phyloP scores from a whole-genome alignment of 495 filamentous ascomycete genomes.

The Penicillium psychrofluorescens region DNA sequence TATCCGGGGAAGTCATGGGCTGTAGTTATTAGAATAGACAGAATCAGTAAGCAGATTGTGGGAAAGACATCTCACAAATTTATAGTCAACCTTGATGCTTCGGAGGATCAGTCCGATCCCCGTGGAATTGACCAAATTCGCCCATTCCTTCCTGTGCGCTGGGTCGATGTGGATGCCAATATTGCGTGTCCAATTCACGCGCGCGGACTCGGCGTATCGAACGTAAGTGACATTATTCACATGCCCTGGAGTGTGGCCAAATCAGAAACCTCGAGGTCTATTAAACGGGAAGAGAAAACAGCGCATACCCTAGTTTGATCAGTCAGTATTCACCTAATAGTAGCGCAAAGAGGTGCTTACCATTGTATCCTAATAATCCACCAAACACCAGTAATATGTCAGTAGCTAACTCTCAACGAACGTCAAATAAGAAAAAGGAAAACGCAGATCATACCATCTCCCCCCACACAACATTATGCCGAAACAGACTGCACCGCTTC shows the following conservation, averaged over 20 bases:
- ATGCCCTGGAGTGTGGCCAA: slow-evolving; percentile 46
- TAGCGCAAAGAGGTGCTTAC: slow-evolving; percentile 24
- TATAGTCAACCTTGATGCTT: slow-evolving; percentile 79
- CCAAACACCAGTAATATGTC: slow-evolving; percentile 1
- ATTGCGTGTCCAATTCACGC: slow-evolving; percentile 77
- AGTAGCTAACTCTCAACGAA: neutral
- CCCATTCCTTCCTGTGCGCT: slow-evolving; percentile 58
- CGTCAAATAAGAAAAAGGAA: neutral
- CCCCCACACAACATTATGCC: slow-evolving; percentile 78
- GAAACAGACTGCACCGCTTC: slow-evolving; percentile 55
- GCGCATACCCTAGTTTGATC: slow-evolving; percentile 16
- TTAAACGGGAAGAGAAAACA: neutral
- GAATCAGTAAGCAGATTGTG: slow-evolving; percentile 1
- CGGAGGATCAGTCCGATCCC: slow-evolving; percentile 71
- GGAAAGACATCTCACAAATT: slow-evolving; percentile 60
- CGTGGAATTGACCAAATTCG: slow-evolving; percentile 56
- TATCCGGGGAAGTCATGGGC: slow-evolving; percentile 87
- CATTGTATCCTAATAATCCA: slow-evolving; percentile 45
- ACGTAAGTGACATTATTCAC: slow-evolving; percentile 86
- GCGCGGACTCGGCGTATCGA: slow-evolving; percentile 76
- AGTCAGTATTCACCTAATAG: neutral
- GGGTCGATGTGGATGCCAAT: slow-evolving; percentile 66
- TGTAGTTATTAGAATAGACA: slow-evolving; percentile 21
- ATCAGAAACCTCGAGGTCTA: too few species aligned
- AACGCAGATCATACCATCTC: slow-evolving; percentile 62